These are phyloP conservation scores for Populus tremula DNA, from an alignment of 345 rosid species.

Conservation along the genomic window DNA sequence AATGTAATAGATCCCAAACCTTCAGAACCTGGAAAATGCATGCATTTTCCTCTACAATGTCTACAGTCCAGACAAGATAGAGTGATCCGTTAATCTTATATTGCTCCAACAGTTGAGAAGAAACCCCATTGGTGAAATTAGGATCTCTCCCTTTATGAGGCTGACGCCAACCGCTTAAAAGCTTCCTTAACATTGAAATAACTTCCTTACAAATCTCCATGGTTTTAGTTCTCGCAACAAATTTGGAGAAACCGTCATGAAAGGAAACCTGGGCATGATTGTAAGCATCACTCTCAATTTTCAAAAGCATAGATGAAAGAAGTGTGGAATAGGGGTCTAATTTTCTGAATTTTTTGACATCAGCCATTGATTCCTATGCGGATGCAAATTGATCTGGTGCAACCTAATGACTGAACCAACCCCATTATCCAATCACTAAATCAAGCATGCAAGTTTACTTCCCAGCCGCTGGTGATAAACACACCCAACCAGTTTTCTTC, in stretches of 20 bases:
- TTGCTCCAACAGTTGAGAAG: slow-evolving; percentile 24
- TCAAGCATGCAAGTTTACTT: too few relatives aligned
- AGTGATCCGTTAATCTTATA: slow-evolving; percentile 28
- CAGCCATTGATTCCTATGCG: too few relatives aligned
- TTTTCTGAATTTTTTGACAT: too few relatives aligned
- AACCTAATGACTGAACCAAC: too few relatives aligned
- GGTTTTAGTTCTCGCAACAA: slow-evolving; percentile 37
- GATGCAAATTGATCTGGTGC: too few relatives aligned
- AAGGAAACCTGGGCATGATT: slow-evolving; percentile 36
- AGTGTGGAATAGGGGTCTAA: neutral
- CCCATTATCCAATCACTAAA: too few relatives aligned
- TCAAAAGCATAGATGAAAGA: neutral
- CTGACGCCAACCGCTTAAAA: slow-evolving; percentile 47
- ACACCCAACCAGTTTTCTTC: too few relatives aligned
- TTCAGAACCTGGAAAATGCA: slow-evolving; percentile 9
- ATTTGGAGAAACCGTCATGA: slow-evolving; percentile 39
- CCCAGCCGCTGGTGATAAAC: too few relatives aligned
- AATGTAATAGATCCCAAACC: neutral
- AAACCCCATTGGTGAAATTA: slow-evolving; percentile 29
- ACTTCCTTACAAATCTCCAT: slow-evolving; percentile 13
- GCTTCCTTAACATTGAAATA: slow-evolving; percentile 27
- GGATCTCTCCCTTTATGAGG: slow-evolving; percentile 17
- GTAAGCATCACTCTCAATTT: neutral
- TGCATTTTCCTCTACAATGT: slow-evolving; percentile 27
- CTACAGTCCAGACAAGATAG: slow-evolving; percentile 32